A percentile compares a stretch with the other conserved stretches of the same genome.
Conservation (phyloP, 345 rosid genomes). For the Aquilaria sinensis region DNA sequence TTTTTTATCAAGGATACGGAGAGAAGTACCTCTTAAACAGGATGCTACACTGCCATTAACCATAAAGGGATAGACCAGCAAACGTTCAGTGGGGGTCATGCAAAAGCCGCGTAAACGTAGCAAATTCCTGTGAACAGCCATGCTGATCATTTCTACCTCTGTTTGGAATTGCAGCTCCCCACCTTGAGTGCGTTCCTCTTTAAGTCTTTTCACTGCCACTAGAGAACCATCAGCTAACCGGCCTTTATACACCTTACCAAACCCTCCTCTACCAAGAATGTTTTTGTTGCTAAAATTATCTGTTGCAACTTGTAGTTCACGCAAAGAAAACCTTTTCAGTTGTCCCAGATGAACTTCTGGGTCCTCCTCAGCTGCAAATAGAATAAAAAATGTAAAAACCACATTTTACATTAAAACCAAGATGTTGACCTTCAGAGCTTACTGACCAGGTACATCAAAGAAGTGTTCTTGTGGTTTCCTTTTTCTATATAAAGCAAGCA, state of each 20-base stretch:
- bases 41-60: slow-evolving; percentile 94
- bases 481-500: slow-evolving; percentile 61
- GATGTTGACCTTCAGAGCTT: slow-evolving; percentile 5
- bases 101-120: slow-evolving; percentile 81
- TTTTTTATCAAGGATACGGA: too few relatives aligned
- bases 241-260: slow-evolving; percentile 84
- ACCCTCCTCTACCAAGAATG: slow-evolving; percentile 78
- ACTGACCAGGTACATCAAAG: slow-evolving; percentile 89
- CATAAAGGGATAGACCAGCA: slow-evolving; percentile 86
- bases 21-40: slow-evolving; percentile 62
- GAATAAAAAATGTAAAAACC: slow-evolving; percentile 3
- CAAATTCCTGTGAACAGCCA: slow-evolving; percentile 84
- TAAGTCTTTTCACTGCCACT: slow-evolving; percentile 79
- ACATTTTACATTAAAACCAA: background rate
- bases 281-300: slow-evolving; percentile 60
- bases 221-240: slow-evolving; percentile 61
- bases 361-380: slow-evolving; percentile 79
- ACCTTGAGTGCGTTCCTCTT: slow-evolving; percentile 73
- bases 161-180: slow-evolving; percentile 90
- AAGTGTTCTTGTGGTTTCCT: slow-evolving; percentile 74
- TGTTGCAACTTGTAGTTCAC: slow-evolving; percentile 73
- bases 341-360: slow-evolving; percentile 94
- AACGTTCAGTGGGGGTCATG: slow-evolving; percentile 84
- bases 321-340: slow-evolving; percentile 78
- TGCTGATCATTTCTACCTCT: slow-evolving; percentile 83